Percentiles rank a stretch among this genome's conserved stretches.
Evolutionary conservation across 1,139 yeast genomes (phyloP).

Genomic region (Eremothecium cymbalariae): DNA sequence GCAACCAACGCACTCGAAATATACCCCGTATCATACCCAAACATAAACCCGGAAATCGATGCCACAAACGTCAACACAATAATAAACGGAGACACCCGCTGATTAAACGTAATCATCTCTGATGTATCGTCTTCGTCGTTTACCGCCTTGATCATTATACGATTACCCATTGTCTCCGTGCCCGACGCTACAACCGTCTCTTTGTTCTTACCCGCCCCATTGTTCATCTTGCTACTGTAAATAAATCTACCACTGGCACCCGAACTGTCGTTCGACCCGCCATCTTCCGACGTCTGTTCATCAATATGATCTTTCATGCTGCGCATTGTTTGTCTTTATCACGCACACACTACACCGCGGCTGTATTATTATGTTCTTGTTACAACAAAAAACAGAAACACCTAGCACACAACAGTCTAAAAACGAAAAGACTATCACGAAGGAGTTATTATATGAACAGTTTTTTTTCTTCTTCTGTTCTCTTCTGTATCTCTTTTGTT

Average conservation of each 20-base stretch:
- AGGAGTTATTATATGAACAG: conserved; percentile 2
- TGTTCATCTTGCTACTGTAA: no score
- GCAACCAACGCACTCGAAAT: conserved; percentile 86
- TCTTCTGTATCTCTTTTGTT: background rate
- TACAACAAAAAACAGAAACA: no score
- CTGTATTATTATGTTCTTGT: no score
- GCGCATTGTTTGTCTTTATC: no score
- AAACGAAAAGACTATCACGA: conserved; percentile 5
- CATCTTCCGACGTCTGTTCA: no score
- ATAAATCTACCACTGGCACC: no score
- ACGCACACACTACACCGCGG: no score
- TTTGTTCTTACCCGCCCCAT: no score
- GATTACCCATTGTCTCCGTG: conserved; percentile 5
- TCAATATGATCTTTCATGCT: no score
- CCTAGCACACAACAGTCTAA: no score
- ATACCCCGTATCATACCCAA: conserved; percentile 95
- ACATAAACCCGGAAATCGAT: conserved; percentile 90
- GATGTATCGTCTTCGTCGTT: conserved; percentile 39
- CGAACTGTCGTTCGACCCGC: no score
- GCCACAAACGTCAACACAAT: conserved; percentile 66
- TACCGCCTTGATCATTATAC: conserved; percentile 31
- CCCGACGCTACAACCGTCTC: conserved; percentile 2
- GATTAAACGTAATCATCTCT: conserved; percentile 36
- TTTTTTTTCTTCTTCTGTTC: background rate
- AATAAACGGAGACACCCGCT: conserved; percentile 55